Evolutionary conservation across 1,284 basidiomycete genomes (phyloP).

Genomic region (Coniferiporia sulphurascens): DNA sequence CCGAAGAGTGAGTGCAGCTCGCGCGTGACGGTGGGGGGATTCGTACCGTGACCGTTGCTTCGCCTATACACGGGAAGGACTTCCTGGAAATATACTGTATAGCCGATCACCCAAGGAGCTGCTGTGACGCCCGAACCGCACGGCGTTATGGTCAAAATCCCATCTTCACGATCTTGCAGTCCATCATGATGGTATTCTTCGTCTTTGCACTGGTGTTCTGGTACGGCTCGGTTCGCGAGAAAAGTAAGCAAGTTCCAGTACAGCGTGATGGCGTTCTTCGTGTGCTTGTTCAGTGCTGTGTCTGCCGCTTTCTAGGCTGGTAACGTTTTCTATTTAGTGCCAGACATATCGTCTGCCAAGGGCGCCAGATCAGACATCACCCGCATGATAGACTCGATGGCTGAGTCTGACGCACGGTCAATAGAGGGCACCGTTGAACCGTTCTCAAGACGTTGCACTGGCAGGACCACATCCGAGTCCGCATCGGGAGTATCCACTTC

Average conservation of each 20-base stretch:
- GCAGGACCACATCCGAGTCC: constrained; percentile 69
- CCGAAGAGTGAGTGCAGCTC: constrained; percentile 81
- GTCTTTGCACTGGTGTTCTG: constrained; percentile 87
- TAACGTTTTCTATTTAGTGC: constrained; percentile 88
- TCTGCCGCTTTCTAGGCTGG: constrained; percentile 80
- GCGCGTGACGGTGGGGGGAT: constrained; percentile 92
- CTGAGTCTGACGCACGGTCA: constrained; percentile 81
- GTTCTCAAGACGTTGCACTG: constrained; percentile 46
- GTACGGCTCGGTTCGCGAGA: constrained; percentile 72
- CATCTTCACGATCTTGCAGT: constrained; percentile 79
- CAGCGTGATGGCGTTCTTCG: constrained; percentile 72
- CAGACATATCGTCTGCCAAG: constrained; percentile 87
- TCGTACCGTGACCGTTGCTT: constrained; percentile 93
- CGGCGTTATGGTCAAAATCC: constrained; percentile 69
- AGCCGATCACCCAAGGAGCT: constrained; percentile 70
- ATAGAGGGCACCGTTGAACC: constrained; percentile 71
- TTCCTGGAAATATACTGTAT: constrained; percentile 71
- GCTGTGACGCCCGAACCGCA: constrained; percentile 58
- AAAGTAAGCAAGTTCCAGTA: constrained; percentile 60
- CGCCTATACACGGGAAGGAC: constrained; percentile 82
- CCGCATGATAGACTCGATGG: constrained; percentile 72
- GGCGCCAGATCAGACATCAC: constrained; percentile 77
- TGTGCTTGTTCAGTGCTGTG: constrained; percentile 72
- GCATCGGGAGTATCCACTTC: constrained; percentile 86
- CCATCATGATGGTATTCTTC: constrained; percentile 72